These are phyloP conservation scores for Fusarium sp. DNA, from an alignment of 2,329 filamentous ascomycete species.

Conservation along the genomic window DNA sequence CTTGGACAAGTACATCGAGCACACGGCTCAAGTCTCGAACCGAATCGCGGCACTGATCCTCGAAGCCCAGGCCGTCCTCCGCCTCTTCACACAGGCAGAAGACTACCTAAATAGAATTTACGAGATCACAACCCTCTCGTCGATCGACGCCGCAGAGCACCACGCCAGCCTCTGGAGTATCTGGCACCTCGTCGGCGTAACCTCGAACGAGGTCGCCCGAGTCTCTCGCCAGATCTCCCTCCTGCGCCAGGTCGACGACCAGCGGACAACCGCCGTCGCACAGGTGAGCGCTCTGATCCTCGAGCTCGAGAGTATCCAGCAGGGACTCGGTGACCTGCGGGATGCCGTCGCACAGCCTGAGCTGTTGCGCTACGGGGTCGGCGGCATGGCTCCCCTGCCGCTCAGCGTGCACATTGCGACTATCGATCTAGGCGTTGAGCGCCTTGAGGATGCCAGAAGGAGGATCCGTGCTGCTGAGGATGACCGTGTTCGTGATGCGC, in stretches of 20 bases:
- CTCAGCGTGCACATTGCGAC: conserved; percentile 77
- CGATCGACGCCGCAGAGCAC: conserved; percentile 63
- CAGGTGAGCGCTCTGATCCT: conserved; percentile 75
- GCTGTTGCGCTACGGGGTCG: conserved; percentile 58
- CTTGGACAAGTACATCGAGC: conserved; percentile 76
- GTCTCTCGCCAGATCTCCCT: conserved; percentile 70
- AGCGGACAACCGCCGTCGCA: conserved; percentile 69
- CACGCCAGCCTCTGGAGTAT: conserved; percentile 72
- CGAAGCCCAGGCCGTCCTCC: conserved; percentile 72
- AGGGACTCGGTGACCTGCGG: conserved; percentile 73
- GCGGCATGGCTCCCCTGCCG: conserved; percentile 56
- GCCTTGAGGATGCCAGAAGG: conserved; percentile 70
- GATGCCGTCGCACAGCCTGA: conserved; percentile 74
- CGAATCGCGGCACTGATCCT: conserved; percentile 72
- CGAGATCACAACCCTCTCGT: conserved; percentile 70
- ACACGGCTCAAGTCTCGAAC: conserved; percentile 73
- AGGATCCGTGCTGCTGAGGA: conserved; percentile 66
- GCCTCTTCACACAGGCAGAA: conserved; percentile 71
- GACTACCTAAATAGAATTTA: conserved; percentile 73
- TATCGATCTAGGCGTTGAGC: conserved; percentile 74
- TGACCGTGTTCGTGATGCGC: conserved; percentile 61
- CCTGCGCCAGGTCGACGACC: conserved; percentile 69
- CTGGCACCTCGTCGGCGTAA: conserved; percentile 78
- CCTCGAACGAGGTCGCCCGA: conserved; percentile 65
- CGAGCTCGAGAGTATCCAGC: conserved; percentile 76